Evolutionary conservation across 148 eudicot genomes (phyloP).

Genomic region (Cornus kousa): DNA sequence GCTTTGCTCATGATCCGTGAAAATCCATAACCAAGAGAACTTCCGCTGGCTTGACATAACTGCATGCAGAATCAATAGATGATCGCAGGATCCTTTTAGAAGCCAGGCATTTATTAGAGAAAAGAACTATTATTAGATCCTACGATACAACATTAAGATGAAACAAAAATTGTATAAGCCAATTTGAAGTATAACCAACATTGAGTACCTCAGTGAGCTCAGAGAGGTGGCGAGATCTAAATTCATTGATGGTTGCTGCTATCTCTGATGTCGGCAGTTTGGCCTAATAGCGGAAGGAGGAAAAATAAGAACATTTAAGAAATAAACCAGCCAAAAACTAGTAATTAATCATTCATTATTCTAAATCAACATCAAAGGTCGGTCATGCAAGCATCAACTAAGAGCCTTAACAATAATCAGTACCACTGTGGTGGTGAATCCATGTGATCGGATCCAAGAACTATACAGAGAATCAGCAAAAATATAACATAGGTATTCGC

Average conservation of each 20-base stretch:
- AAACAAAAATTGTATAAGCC: neutral
- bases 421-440: neutral
- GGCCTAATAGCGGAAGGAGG: constrained; percentile 47
- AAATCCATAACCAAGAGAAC: constrained; percentile 89
- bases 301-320: neutral
- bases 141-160: neutral
- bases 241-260: constrained; percentile 87
- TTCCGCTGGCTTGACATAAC: constrained; percentile 91
- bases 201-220: constrained; percentile 82
- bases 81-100: neutral
- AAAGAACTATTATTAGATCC: neutral
- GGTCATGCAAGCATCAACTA: constrained; percentile 1
- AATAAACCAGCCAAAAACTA: neutral
- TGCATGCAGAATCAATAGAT: constrained; percentile 27
- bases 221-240: constrained; percentile 91
- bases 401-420: neutral
- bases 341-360: neutral
- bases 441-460: neutral
- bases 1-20: constrained; percentile 70
- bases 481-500: neutral
- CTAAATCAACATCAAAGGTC: neutral
- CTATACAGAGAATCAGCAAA: neutral
- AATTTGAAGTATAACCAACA: neutral
- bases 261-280: constrained; percentile 91
- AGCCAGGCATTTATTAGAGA: neutral